Percentiles rank a stretch among this genome's conserved stretches.
These are phyloP conservation scores for Puccinia coronata DNA, from an alignment of 1,284 basidiomycete genomes.

Conservation along the genomic window DNA sequence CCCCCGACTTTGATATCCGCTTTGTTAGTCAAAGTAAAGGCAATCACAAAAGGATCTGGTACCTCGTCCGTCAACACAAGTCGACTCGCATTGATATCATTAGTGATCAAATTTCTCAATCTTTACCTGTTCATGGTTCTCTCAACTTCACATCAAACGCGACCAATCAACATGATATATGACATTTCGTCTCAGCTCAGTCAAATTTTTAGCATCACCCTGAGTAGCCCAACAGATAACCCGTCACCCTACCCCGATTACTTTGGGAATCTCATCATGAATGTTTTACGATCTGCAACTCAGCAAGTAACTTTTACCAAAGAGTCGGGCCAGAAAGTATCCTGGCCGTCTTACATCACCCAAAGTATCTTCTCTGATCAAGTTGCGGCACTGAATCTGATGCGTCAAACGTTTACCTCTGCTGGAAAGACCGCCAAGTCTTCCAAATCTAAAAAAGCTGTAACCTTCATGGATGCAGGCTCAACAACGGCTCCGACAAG, in stretches of 20 bases:
- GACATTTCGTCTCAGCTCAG: slow-evolving; percentile 27
- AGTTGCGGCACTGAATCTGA: slow-evolving; percentile 2
- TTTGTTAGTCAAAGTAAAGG: slow-evolving; percentile 27
- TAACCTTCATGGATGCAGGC: slow-evolving; percentile 16
- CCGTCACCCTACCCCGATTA: slow-evolving; percentile 10
- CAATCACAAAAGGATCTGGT: slow-evolving; percentile 19
- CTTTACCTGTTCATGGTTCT: slow-evolving; percentile 35
- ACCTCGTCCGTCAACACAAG: not conserved
- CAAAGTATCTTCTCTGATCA: slow-evolving; percentile 40
- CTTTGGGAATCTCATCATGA: slow-evolving; percentile 18
- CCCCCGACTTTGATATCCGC: slow-evolving; percentile 27
- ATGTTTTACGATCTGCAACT: slow-evolving; percentile 19
- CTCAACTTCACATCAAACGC: slow-evolving; percentile 33
- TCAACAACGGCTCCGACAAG: not conserved
- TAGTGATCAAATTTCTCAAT: slow-evolving; percentile 46
- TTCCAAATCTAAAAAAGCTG: slow-evolving; percentile 28
- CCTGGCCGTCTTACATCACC: slow-evolving; percentile 38
- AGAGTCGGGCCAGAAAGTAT: not conserved
- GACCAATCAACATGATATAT: slow-evolving; percentile 19
- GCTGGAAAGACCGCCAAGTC: not conserved
- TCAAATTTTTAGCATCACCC: slow-evolving; percentile 6
- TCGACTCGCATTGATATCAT: slow-evolving; percentile 20
- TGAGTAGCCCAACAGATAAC: not conserved
- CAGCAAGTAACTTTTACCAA: not conserved
- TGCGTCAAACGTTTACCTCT: slow-evolving; percentile 18